These are phyloP conservation scores for Fimicolochytrium jonesii DNA, from an alignment of 192 early-diverging fungal species.

Conservation along the genomic window DNA sequence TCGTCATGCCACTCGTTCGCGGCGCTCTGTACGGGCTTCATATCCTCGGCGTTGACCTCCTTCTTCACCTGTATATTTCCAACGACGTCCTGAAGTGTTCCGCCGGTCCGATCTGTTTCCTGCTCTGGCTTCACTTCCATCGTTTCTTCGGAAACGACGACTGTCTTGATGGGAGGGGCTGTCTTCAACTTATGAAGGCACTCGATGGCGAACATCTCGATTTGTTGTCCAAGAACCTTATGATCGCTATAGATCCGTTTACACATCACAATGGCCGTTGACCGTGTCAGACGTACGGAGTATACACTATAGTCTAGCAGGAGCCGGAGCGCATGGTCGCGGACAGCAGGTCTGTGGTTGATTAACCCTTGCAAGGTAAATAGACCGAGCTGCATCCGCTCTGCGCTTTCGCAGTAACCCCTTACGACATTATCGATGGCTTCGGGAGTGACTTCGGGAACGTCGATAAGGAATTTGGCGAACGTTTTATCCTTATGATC, in stretches of 20 bases:
- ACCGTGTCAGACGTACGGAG: slow-evolving; percentile 31
- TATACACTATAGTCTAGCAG: slow-evolving; percentile 48
- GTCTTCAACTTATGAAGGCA: not conserved
- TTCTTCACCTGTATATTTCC: slow-evolving; percentile 4
- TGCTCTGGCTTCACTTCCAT: not conserved
- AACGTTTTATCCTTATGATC: slow-evolving; percentile 68
- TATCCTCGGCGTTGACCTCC: not conserved
- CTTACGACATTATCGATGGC: slow-evolving; percentile 56
- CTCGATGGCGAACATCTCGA: slow-evolving; percentile 47
- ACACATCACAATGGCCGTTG: slow-evolving; percentile 54
- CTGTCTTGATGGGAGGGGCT: not conserved
- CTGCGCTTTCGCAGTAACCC: slow-evolving; percentile 51
- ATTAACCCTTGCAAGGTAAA: slow-evolving; percentile 60
- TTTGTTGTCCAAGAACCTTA: slow-evolving; percentile 27
- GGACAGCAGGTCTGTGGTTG: slow-evolving; percentile 48
- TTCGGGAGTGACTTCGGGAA: slow-evolving; percentile 61
- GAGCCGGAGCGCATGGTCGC: slow-evolving; percentile 47
- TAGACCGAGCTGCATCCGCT: slow-evolving; percentile 50
- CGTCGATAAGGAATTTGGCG: slow-evolving; percentile 72
- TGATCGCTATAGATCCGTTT: slow-evolving; percentile 61
- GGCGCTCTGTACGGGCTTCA: slow-evolving; percentile 1
- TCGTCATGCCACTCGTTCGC: slow-evolving; percentile 45
- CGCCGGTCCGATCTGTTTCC: not conserved
- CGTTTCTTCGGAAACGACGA: not conserved
- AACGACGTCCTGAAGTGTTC: slow-evolving; percentile 18